These are phyloP conservation scores for Sclerotiophoma versabilis DNA, from an alignment of 2,329 filamentous ascomycete genomes.

Conservation along the genomic window DNA sequence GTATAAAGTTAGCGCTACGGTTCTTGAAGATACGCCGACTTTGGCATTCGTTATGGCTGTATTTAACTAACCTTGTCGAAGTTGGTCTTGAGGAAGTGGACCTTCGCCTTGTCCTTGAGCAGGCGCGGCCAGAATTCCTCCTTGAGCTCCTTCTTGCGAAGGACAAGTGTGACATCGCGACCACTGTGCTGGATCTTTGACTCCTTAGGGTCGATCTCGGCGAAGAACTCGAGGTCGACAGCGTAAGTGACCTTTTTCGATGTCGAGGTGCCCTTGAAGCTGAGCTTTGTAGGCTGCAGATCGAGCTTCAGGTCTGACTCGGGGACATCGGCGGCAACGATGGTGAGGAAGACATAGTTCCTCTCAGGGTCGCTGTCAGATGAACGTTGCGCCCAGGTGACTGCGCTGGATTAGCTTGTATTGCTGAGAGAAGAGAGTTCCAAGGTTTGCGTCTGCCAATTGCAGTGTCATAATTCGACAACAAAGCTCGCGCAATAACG, in stretches of 20 bases:
- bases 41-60: not conserved
- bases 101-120: slow-evolving; percentile 86
- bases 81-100: slow-evolving; percentile 97
- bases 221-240: slow-evolving; percentile 86
- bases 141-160: slow-evolving; percentile 96
- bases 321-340: slow-evolving; percentile 85
- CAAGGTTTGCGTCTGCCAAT: not conserved
- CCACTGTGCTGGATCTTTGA: slow-evolving; percentile 88
- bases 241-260: slow-evolving; percentile 88
- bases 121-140: slow-evolving; percentile 95
- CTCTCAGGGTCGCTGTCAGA: slow-evolving; percentile 78
- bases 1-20: slow-evolving; percentile 30
- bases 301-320: slow-evolving; percentile 80
- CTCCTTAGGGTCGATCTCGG: slow-evolving; percentile 84
- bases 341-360: slow-evolving; percentile 95
- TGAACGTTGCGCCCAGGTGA: slow-evolving; percentile 98
- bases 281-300: slow-evolving; percentile 76
- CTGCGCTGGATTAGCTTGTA: slow-evolving; percentile 58
- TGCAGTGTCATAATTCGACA: not conserved
- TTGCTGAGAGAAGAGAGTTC: not conserved
- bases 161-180: slow-evolving; percentile 86
- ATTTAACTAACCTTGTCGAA: slow-evolving; percentile 80
- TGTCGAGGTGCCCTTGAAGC: slow-evolving; percentile 82
- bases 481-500: slow-evolving; percentile 3
- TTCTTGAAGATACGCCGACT: not conserved